Evolutionary conservation across 164 flowering plant species (phyloP), one percentile per base, ranked within the genome.

Genomic region (Echeveria elegans): DNA sequence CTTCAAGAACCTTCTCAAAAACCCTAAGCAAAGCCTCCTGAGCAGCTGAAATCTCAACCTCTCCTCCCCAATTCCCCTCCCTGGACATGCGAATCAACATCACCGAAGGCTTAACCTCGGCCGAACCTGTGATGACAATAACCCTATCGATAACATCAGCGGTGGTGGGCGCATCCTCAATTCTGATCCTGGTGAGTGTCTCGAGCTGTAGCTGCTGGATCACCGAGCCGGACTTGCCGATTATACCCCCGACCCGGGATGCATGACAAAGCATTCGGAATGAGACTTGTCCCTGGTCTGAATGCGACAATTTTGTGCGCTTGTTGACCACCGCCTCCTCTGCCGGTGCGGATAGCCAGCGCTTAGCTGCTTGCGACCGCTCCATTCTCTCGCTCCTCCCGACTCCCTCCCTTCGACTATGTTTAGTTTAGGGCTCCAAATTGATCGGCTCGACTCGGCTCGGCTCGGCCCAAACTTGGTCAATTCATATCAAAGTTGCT

Each of bases 181-280:
- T 73, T 7, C 88, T 86, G 74, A 93, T 86, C 72, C 73, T 85
- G 18, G 92, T 73, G 4, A 78, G 80, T 67, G 97, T 90, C 10
- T 79, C 73, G 36, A 73, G 77, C 77, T 81, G 92, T 34, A 90
- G 77, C 28, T 75, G 82, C 67, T 83, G 81, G 78, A 93, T 81
- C 24, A 79, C 60, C 36, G 66, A 28, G 47, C 98, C 98, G 32
- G 92, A 79, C 74, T 85, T 90, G 0, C 98, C 98, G 47, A 93
- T 93, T 59, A 93, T 78, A 48, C 85, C 88, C 61, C 96, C 94
- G 64, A 86, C 70, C 37, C 81, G 83, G 4, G 97, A 78, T 9
- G 71, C 73, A 70, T 80, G 90, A 83, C 92, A 87, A 66, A 93
- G 87, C 21, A 93, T 70, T 18, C 94, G 89, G 74, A 90, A 80